These are phyloP conservation scores for Populus nigra DNA, from an alignment of 345 rosid genomes.

Conservation along the genomic window DNA sequence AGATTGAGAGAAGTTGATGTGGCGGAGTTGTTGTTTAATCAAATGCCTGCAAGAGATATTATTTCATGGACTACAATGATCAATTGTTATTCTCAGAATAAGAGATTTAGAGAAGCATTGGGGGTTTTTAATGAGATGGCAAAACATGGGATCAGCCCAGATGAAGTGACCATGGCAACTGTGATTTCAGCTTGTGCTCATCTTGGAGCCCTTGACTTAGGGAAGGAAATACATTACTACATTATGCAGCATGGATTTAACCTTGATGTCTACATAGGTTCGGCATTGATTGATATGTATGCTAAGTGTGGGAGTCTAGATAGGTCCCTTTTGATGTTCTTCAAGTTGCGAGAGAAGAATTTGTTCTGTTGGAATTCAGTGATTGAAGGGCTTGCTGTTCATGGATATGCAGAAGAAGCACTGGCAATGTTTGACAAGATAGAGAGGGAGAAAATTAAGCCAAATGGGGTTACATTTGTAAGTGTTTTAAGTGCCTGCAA, in stretches of 20 bases:
- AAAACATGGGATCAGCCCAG: conserved; percentile 46
- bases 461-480: conserved; percentile 68
- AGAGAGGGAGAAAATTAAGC: conserved; percentile 47
- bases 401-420: conserved; percentile 64
- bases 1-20: conserved; percentile 41
- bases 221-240: conserved; percentile 63
- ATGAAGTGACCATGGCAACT: conserved; percentile 65
- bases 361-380: conserved; percentile 82
- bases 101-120: conserved; percentile 58
- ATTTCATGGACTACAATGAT: conserved; percentile 87
- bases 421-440: conserved; percentile 59
- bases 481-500: conserved; percentile 75
- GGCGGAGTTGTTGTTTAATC: conserved; percentile 55
- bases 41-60: conserved; percentile 56
- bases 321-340: conserved; percentile 60
- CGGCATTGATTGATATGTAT: conserved; percentile 80
- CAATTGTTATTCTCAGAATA: conserved; percentile 59
- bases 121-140: conserved; percentile 54
- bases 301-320: conserved; percentile 76
- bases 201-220: conserved; percentile 64
- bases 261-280: conserved; percentile 74
- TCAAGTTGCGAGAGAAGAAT: conserved; percentile 60
- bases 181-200: conserved; percentile 84
- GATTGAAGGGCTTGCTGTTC: conserved; percentile 74
- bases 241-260: conserved; percentile 44